Evolutionary conservation across 2,329 filamentous ascomycete genomes (phyloP).

Genomic region (Phialophora macrospora): DNA sequence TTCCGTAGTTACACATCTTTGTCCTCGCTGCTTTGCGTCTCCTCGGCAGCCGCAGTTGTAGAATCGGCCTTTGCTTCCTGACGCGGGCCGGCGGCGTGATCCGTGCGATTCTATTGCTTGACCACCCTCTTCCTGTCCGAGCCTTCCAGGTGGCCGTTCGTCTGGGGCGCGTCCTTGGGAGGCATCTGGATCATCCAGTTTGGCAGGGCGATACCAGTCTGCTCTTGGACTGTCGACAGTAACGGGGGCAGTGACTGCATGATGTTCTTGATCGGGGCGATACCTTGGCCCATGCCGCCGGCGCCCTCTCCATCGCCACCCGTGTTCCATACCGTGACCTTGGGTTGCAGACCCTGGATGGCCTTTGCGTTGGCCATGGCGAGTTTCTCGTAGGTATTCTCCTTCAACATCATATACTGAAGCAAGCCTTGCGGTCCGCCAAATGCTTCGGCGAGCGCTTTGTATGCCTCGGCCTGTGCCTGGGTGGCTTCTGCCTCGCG

Average conservation of each 20-base stretch:
- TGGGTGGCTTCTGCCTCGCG: constrained; percentile 76
- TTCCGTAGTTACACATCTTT: not conserved
- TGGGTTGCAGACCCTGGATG: constrained; percentile 77
- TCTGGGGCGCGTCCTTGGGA: constrained; percentile 10
- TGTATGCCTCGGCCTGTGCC: constrained; percentile 82
- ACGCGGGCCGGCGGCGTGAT: not conserved
- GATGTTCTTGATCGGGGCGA: constrained; percentile 73
- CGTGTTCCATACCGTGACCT: constrained; percentile 91
- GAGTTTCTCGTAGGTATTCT: constrained; percentile 75
- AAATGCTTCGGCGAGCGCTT: constrained; percentile 70
- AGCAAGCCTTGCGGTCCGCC: constrained; percentile 78
- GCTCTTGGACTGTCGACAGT: constrained; percentile 83
- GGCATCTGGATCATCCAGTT: constrained; percentile 68
- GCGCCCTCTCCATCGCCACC: constrained; percentile 53
- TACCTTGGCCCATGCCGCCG: constrained; percentile 54
- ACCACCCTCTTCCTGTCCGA: constrained; percentile 6
- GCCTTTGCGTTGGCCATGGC: constrained; percentile 78
- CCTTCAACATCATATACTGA: constrained; percentile 87
- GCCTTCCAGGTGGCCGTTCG: constrained; percentile 13
- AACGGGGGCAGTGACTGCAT: constrained; percentile 85
- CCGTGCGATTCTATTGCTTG: not conserved
- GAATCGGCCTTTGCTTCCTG: not conserved
- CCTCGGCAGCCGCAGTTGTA: not conserved
- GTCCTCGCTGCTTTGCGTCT: not conserved
- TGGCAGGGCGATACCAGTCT: constrained; percentile 81